Base-by-base conservation (phyloP, 2,329 filamentous ascomycete species). In the Ceratocystis albifundus region DNA sequence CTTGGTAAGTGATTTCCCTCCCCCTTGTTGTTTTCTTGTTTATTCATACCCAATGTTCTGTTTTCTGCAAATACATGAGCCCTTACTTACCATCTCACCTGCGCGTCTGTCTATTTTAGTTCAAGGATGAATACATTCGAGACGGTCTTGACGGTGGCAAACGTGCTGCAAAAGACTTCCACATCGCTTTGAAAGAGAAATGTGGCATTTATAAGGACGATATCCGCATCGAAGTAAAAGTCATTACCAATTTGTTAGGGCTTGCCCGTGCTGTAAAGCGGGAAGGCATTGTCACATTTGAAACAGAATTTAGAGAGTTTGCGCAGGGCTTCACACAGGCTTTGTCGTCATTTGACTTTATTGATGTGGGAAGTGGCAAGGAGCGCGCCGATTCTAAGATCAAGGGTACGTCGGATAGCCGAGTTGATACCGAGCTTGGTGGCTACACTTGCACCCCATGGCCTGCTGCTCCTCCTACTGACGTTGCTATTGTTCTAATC, bases 381-480 rank as follows among this genome's bases (percentile, higher is more conserved):
- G 82, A 85, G 70, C 76, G 80, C 62, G 79, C 81, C 6, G 82
- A 84, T 71, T 79, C 78, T 55, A 86, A 86, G 72, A 81, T 87
- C 69, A 80, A 79, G 78, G 83, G 83, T 84, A 73, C 62, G 74
- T 41, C 36, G 3, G 4, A 41, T 41, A 41, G 36, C 36, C 36
- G 12, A 12, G 36, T 41, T 41, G 36, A 41, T 41, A 41, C 8
- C 36, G 36, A 41, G 36, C 36, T 41, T 41, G 10, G 10, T 41
- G 15, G 36, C 36, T 12, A 41, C 10, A 41, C 36, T 68, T 59
- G 45, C 36, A 41, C 44, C 53, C 20, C 59, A 20, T 22, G 4
- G 20, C n/a, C 17, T 62, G 2, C n/a, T 41, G 32, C 59, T 32
- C 10, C 30, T 44, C 59, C 30, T 12, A 8, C 32, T 25, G 12